Base-by-base conservation (phyloP, 148 eudicot species). In the Amaranthus cruentus region DNA sequence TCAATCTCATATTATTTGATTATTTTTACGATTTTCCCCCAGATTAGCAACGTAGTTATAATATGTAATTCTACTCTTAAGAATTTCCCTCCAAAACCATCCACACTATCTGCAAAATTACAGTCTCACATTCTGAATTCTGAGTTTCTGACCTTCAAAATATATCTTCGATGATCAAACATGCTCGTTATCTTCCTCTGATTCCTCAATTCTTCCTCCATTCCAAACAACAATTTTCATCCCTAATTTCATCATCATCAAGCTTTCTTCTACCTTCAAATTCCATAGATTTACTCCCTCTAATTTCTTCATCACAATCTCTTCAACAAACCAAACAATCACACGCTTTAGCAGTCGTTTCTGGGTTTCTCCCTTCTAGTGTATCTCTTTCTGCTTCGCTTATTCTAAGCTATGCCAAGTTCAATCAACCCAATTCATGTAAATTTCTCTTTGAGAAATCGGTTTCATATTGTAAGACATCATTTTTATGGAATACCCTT, bases 401-500 rank as follows among this genome's bases (percentile, higher is more conserved):
- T 44, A 83, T 88, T 43, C 86, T 86, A 47, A 77, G 76, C 48
- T 88, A 86, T 80, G 85, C 90, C 49, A 71, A 66, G 51, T 84
- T 83, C 63, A 73, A 69, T 2, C 14, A 55, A 69, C 74, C 83
- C 5, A 42, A 49, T 12, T 28, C 77, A 42, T 75, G 79, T 38
- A 69, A 53, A n/a, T 4, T 53, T 67, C 80, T 90, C 51, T 88
- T 88, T 44, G 66, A 82, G 66, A 73, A 66, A 2, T 65, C 80
- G 14, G 67, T 69, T 48, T 58, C 78, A 8, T 84, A 48, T 60
- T 88, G 85, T 18, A 77, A 72, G 50, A 83, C 87, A 13, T 56
- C 92, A 5, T 90, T 86, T 72, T 85, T 90, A 65, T 85, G 89
- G 89, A 90, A 90, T 75, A 88, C 90, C 67, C 83, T 90, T 72